Conservation (phyloP, 2,329 filamentous ascomycete species). For the Penicillium freii region DNA sequence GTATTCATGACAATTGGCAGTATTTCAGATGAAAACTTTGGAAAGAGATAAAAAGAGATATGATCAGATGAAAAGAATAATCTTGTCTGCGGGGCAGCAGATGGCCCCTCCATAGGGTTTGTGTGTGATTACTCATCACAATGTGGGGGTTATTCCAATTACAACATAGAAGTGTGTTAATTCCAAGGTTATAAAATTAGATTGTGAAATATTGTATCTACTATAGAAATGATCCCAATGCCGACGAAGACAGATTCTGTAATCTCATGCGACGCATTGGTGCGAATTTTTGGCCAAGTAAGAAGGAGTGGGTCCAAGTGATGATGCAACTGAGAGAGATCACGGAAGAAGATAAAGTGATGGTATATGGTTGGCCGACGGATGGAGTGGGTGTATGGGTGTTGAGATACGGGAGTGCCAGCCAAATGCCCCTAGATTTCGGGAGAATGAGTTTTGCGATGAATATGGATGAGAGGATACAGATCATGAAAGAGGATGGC, state of each 20-base stretch:
- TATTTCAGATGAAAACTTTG: neutral
- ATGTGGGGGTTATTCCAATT: neutral
- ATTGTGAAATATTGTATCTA: no score
- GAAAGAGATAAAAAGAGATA: neutral
- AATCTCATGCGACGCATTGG: slow-evolving; percentile 14
- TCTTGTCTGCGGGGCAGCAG: neutral
- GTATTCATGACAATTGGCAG: neutral
- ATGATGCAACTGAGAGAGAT: neutral
- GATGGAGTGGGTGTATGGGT: neutral
- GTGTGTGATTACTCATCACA: slow-evolving; percentile 2
- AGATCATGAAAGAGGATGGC: neutral
- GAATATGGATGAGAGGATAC: neutral
- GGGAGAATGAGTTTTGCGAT: neutral
- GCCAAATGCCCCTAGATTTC: neutral
- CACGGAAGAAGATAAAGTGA: neutral
- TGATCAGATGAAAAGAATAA: neutral
- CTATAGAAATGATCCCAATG: neutral
- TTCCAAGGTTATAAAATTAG: no score
- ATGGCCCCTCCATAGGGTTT: neutral
- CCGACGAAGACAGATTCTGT: slow-evolving; percentile 9
- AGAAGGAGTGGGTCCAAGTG: neutral
- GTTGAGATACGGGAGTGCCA: neutral
- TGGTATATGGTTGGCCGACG: neutral
- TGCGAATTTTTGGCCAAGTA: slow-evolving; percentile 14
- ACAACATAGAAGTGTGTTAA: no score